A percentile compares a stretch with the other conserved stretches of the same genome.
These are phyloP conservation scores for Sicyos baderoa DNA, from an alignment of 306 rosid genomes.

Conservation along the genomic window DNA sequence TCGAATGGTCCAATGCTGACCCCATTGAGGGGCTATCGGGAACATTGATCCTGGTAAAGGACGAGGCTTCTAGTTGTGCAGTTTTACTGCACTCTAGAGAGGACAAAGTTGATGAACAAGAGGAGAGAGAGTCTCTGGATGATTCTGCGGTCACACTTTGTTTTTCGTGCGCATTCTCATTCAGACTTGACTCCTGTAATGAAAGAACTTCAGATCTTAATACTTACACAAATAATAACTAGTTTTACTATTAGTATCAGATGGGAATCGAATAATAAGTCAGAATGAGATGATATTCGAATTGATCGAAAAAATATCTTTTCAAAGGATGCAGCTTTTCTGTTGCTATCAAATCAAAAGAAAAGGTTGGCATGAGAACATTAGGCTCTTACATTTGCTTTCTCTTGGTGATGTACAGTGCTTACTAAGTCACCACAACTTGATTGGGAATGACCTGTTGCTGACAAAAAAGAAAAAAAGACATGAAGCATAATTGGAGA, in stretches of 20 bases:
- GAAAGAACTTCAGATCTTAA: conserved; percentile 18
- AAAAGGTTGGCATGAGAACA: background rate
- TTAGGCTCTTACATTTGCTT: conserved; percentile 36
- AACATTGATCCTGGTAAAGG: conserved; percentile 38
- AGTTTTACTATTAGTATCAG: background rate
- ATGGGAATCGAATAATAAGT: background rate
- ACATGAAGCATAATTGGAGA: conserved; percentile 11
- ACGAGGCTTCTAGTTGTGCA: conserved; percentile 48
- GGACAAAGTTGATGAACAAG: conserved; percentile 74
- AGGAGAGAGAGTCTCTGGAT: conserved; percentile 75
- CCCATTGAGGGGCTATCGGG: conserved; percentile 52
- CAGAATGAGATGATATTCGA: background rate
- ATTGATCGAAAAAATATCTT: background rate
- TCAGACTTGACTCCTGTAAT: conserved; percentile 53
- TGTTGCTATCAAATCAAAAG: conserved; percentile 2
- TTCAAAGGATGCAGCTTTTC: conserved; percentile 24
- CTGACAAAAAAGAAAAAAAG: conserved; percentile 11
- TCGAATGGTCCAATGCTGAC: conserved; percentile 7
- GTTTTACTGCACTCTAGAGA: conserved; percentile 51
- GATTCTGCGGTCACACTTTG: conserved; percentile 63
- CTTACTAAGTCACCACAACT: conserved; percentile 35
- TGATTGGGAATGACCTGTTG: conserved; percentile 37
- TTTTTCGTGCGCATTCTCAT: conserved; percentile 42
- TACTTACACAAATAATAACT: conserved; percentile 16
- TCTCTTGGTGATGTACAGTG: conserved; percentile 29